Evolutionary conservation across 495 filamentous ascomycete species (phyloP), one percentile per base, ranked within the genome.

Genomic region (Talaromyces ruber): DNA sequence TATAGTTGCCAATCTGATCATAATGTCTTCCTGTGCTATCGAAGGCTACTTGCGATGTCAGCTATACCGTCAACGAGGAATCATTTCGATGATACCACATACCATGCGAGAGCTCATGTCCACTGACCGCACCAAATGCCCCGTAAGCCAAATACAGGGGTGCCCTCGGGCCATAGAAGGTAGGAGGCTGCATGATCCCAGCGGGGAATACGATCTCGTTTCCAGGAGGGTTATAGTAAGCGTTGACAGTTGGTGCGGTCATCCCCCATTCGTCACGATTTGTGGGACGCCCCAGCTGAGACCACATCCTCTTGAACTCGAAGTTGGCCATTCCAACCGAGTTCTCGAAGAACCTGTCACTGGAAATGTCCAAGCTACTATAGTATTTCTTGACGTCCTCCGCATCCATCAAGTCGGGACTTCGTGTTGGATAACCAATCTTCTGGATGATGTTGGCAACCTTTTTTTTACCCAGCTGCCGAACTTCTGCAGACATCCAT

Each of bases 201-300:
- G 87, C 87, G 9, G 84, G 85, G 74, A 91, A 89, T 18, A 86
- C 84, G 56, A 90, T 88, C 65, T 86, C 82, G 64, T 90, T 90
- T 14, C 82, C 79, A 5, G 80, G 74, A 12, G 81, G 81, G 63
- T 84, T 84, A 70, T 88, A 88, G 68, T 86, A 87, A 21, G 85
- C 85, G 64, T 87, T 87, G 51, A 86, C 85, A 22, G 77, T 84
- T 25, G 76, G 79, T 14, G 78, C 81, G 18, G 83, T 84, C 84
- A 86, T 87, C 37, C 65, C 79, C 84, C 86, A 88, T 68, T 83
- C 78, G 62, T 84, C 74, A 4, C 84, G 81, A 66, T 88, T 75
- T 11, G 83, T 83, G 4, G 86, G 86, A 60, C 83, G 84, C 6
- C 82, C 82, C 26, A 88, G 71, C 32, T 79, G 77, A 0, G 79